Evolutionary conservation across 2,329 filamentous ascomycete genomes (phyloP), one percentile per base, ranked within the genome.

Genomic region (Periglandula ipomoeae): DNA sequence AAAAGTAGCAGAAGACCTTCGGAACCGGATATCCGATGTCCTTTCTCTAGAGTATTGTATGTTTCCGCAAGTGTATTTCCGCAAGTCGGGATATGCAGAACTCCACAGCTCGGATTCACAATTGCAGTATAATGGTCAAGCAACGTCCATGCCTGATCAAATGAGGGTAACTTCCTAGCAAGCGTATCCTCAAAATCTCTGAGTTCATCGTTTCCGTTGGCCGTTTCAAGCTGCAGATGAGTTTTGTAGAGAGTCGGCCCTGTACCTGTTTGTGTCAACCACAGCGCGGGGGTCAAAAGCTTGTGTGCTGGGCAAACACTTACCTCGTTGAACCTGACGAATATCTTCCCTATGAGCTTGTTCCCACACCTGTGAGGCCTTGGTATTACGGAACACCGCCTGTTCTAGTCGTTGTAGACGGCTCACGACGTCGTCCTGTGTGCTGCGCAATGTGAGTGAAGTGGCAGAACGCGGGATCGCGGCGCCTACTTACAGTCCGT

Each of bases 361-460:
- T 13, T 6, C 15, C 22, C 15, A 26, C 5, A 13, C 9, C n/a
- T 8, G 11, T 2, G 43, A 37, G 11, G 11, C 26, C 15, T 34
- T 37, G 6, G n/a, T 5, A n/a, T 45, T 13, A 1, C 45, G 23
- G 26, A 51, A 48, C 10, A 51, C 44, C 13, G 45, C 45, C 20
- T 44, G 27, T 22, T 51, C 49, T 6, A 51, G 32, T 35, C 43
- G 32, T 40, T 46, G 35, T 8, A 51, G 11, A 13, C 50, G 50
- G 7, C 27, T n/a, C n/a, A 44, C 20, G 13, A 51, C 27, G 2
- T 56, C 47, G 49, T 66, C 20, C 60, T 27, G 34, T 7, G 22
- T 17, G 3, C 27, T 45, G 13, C 5, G 9, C 17, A 8, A 9
- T 7, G 19, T 41, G 19, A 26, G 39, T 24, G 23, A 22, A 19